Evolutionary conservation across 2,329 filamentous ascomycete species (phyloP), one percentile per base, ranked within the genome.

Genomic region (Penicillium janthinellum): DNA sequence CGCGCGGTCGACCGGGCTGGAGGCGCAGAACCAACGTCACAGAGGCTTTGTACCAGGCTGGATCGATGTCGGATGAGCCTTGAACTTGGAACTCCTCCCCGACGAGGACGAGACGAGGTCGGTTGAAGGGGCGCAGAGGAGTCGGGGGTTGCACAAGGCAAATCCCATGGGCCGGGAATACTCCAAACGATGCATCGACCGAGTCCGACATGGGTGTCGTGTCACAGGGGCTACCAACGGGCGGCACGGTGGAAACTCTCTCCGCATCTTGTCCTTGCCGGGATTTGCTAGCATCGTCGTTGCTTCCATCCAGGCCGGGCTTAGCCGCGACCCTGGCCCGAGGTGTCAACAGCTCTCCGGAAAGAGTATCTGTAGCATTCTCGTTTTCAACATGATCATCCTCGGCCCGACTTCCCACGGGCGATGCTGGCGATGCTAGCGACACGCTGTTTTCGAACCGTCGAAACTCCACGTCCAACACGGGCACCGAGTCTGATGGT

Each of bases 21-120:
- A 74, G 41, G 11, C 12, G 35, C 11, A 72, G 31, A 0, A 56
- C 57, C 14, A 68, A 51, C 0, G 59, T 64, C 11, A 73, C 64
- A n/a, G 53, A 50, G 7, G 68, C 38, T 45, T 64, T 65, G 57
- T 71, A 74, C 35, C 49, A 60, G 20, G 57, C 64, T 6, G 60
- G 42, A 7, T 57, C 54, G 10, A 63, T 20, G 6, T 54, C 59
- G 2, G 48, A 47, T 7, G 68, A 57, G 31, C 59, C 66, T 42
- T 54, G 58, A 3, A 74, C 14, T 15, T 60, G 54, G 31, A 74
- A 56, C 8, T 67, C 59, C 3, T 58, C 64, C 17, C 69, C 56
- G 7, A 57, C 10, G 14, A 70, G 11, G 14, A 61, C 37, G 3
- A 73, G 48, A 14, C 57, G 48, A 42, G 62, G 48, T 22, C 51